Conservation (phyloP, 2,329 filamentous ascomycete genomes). For the Phyllosticta capitalensis region DNA sequence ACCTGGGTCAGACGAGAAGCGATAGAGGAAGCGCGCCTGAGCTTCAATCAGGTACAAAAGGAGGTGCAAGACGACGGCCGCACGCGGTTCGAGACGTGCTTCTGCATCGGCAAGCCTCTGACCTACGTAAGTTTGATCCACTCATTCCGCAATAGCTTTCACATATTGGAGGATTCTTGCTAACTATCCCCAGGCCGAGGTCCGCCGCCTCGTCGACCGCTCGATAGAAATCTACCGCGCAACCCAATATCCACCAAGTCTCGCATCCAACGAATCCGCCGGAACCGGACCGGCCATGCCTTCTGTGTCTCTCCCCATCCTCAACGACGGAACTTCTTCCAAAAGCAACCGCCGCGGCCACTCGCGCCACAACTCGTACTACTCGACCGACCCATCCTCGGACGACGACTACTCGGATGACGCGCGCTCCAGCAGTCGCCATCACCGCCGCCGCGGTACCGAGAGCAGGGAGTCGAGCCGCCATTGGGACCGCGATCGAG, state of each 20-base stretch:
- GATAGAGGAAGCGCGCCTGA: conserved; percentile 24
- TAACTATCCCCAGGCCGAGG: conserved; percentile 15
- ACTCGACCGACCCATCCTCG: conserved; percentile 1
- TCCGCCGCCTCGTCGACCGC: conserved; percentile 28
- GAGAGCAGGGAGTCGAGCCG: background rate
- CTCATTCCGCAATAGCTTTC: background rate
- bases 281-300: background rate
- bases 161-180: background rate
- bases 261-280: background rate
- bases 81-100: conserved; percentile 26
- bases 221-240: conserved; percentile 28
- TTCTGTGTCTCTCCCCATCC: background rate
- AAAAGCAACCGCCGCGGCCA: background rate
- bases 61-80: conserved; percentile 21
- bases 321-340: background rate
- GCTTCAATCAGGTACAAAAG: conserved; percentile 24
- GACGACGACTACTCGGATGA: background rate
- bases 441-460: background rate
- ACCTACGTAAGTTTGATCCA: conserved; percentile 18
- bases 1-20: conserved; percentile 31
- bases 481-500: background rate
- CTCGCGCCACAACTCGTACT: background rate
- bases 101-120: conserved; percentile 24
- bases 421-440: background rate
- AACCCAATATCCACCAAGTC: conserved; percentile 13